Percentiles rank a stretch among this genome's conserved stretches.
Conservation (phyloP, 768 basidiomycete genomes). For the Collybiopsis luxurians region DNA sequence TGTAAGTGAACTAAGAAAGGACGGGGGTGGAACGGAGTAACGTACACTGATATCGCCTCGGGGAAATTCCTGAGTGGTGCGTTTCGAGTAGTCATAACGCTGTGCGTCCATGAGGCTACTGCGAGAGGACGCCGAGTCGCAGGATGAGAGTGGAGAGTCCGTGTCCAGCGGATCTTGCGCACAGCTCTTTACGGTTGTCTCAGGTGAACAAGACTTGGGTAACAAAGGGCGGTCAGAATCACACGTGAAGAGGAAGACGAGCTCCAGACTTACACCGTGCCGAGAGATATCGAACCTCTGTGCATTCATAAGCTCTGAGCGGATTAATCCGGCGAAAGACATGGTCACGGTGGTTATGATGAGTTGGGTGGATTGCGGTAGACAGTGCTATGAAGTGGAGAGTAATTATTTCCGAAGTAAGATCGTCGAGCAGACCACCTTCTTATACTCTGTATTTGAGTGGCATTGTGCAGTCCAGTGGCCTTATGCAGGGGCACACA, state of each 20-base stretch:
- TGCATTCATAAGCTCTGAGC: constrained; percentile 21
- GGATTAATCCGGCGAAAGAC: constrained; percentile 3
- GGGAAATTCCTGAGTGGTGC: neutral
- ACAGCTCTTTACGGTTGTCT: neutral
- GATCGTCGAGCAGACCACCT: neutral
- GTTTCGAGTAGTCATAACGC: constrained; percentile 1
- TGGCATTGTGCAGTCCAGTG: too few species aligned
- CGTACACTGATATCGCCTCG: neutral
- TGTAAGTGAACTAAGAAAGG: too few species aligned
- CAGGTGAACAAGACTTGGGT: neutral
- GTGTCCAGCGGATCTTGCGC: neutral
- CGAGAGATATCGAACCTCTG: constrained; percentile 27
- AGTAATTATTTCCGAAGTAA: neutral
- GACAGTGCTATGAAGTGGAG: too few species aligned
- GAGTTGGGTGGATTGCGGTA: neutral
- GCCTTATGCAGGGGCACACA: too few species aligned
- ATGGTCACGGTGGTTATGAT: neutral
- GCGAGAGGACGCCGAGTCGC: neutral
- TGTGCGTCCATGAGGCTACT: neutral
- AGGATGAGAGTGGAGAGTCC: neutral
- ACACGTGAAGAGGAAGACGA: neutral
- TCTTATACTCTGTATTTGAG: too few species aligned
- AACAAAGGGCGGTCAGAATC: neutral
- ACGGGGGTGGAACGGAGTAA: neutral
- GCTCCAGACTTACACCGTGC: constrained; percentile 17